Base-by-base conservation (phyloP, 208 protist genomes). In the Leptomonas seymouri region DNA sequence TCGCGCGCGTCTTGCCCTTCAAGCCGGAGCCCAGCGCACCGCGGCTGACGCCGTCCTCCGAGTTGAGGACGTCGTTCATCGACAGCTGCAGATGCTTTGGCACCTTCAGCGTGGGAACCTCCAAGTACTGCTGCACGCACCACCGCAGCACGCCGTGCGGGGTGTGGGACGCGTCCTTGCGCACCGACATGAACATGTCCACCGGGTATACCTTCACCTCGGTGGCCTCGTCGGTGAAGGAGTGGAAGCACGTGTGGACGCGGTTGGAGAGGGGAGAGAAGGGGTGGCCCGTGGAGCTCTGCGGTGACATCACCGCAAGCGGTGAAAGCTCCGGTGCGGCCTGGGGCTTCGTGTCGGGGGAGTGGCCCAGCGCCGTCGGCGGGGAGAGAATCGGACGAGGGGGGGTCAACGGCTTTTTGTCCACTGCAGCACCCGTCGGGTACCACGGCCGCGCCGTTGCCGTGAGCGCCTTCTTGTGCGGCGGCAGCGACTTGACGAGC, bases 161-260 rank as follows among this genome's bases (percentile, higher is more conserved):
- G 39, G 91, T 96, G 79, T 96, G 91, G 23, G 91, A 86, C 21
- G 88, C 87, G 65, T 94, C 88, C 23, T 80, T 74, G 36, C 91
- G 88, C 11, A 84, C 79, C 7, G 85, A 93, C 67, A 91, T 63
- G 62, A 93, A 94, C 91, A 93, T 93, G 44, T 89, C 84, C 27
- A 89, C 42, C 23, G 91, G 81, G 60, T 96, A 96, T 27, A 88
- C 77, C 2, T 80, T 67, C 34, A 27, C 66, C 21, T 57, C 67
- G 30, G 73, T 82, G 12, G 90, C 90, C 20, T 69, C 64, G 21
- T 87, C 71, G 34, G 80, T 90, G 74, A 93, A 90, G 67, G 54
- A 80, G 78, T 91, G 80, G 39, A 82, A 89, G 54, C 78, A 85
- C 12, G 71, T 79, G 56, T 57, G 79, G 49, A 93, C 75, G 0